phyloP scores from a whole-genome alignment of 2,329 filamentous ascomycete genomes.

The Neurospora sp. region DNA sequence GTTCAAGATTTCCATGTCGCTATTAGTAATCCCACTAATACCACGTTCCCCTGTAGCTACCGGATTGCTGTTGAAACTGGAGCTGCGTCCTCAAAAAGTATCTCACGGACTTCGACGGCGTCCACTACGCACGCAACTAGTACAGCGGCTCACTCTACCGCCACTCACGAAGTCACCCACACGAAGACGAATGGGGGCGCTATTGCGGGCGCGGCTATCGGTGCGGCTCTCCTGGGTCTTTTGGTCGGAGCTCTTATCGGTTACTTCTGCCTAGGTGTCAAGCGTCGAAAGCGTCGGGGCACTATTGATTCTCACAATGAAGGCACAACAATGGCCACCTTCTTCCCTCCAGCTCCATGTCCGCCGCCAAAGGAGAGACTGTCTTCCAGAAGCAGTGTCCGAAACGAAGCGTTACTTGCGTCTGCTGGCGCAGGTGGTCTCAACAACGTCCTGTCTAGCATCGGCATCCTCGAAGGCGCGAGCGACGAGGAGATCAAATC shows the following conservation, averaged over 20 bases:
- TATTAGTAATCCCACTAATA: too few species aligned
- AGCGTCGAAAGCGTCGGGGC: background rate
- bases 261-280: background rate
- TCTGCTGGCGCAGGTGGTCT: background rate
- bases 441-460: background rate
- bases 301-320: background rate
- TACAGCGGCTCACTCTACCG: background rate
- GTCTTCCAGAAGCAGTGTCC: background rate
- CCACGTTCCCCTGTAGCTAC: background rate
- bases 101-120: background rate
- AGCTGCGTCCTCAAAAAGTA: background rate
- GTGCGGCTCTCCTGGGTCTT: background rate
- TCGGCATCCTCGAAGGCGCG: constrained; percentile 2
- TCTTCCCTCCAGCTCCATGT: background rate
- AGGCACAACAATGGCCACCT: background rate
- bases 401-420: background rate
- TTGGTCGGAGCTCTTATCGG: background rate
- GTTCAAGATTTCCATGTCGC: too few species aligned
- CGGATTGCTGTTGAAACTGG: background rate
- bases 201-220: background rate
- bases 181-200: background rate
- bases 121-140: background rate
- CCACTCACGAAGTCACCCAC: background rate
- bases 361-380: background rate
- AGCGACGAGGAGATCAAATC: constrained; percentile 7